A percentile compares a stretch with the other conserved stretches of the same genome.
Evolutionary conservation across 768 basidiomycete species (phyloP).

Genomic region (Chalciporus chontae): DNA sequence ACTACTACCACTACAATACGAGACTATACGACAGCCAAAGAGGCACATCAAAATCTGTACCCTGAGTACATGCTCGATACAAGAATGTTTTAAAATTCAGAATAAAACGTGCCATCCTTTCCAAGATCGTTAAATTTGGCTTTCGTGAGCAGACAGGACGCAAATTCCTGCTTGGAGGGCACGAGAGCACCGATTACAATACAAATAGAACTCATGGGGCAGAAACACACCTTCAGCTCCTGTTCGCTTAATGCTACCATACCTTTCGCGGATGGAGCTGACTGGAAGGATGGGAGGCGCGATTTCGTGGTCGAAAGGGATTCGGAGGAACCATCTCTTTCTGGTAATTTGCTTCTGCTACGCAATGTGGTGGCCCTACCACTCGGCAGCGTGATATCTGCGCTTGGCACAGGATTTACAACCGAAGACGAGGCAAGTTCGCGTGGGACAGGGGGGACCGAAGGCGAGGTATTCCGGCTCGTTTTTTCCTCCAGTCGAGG

Average conservation of each 20-base stretch:
- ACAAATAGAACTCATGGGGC: neutral
- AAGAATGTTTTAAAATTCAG: conserved; percentile 20
- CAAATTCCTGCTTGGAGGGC: conserved; percentile 27
- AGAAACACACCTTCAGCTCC: conserved; percentile 22
- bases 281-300: neutral
- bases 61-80: too few relatives aligned
- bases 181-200: neutral
- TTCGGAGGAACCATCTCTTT: neutral
- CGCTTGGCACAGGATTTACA: neutral
- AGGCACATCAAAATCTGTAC: too few relatives aligned
- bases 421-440: neutral
- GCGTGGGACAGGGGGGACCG: neutral
- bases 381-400: neutral
- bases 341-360: neutral
- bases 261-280: neutral
- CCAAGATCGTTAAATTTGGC: conserved; percentile 33
- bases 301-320: neutral
- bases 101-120: conserved; percentile 27
- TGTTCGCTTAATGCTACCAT: conserved; percentile 3
- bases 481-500: neutral
- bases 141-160: conserved; percentile 36
- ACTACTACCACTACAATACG: too few relatives aligned
- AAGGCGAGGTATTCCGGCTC: neutral
- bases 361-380: neutral
- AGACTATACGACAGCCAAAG: too few relatives aligned